phyloP scores from a whole-genome alignment of 2,329 filamentous ascomycete species.

The Leptographium wingfieldii region DNA sequence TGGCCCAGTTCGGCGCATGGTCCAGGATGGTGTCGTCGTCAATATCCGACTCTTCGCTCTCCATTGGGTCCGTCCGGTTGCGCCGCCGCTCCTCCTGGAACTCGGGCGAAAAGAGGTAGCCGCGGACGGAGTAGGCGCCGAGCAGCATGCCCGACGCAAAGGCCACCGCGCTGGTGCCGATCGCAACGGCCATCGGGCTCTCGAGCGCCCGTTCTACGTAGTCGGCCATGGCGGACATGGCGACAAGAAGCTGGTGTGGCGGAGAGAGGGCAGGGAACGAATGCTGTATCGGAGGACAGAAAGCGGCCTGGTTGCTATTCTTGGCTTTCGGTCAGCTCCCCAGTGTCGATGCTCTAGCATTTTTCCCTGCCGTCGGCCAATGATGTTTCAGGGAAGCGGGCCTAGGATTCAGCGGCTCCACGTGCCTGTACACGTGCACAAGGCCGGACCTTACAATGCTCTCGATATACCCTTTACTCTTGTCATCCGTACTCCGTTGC shows the following conservation, averaged over 20 bases:
- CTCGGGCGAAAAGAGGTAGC: slow-evolving; percentile 44
- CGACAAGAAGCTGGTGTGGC: not conserved
- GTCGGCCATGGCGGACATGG: slow-evolving; percentile 2
- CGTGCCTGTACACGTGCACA: not conserved
- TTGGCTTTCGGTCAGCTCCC: no score
- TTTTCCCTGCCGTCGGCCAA: no score
- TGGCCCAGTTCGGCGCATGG: slow-evolving; percentile 56
- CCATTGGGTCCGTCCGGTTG: slow-evolving; percentile 46
- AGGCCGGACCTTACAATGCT: not conserved
- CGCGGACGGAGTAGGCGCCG: slow-evolving; percentile 57
- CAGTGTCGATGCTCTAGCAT: no score
- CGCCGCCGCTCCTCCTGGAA: slow-evolving; percentile 43
- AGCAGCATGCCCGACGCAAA: slow-evolving; percentile 70
- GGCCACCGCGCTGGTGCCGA: slow-evolving; percentile 62
- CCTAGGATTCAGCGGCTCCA: not conserved
- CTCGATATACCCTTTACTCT: not conserved
- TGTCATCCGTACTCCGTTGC: no score
- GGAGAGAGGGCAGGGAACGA: not conserved
- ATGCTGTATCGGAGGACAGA: not conserved
- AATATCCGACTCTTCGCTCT: slow-evolving; percentile 57
- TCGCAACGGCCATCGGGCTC: slow-evolving; percentile 32
- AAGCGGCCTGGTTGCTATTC: not conserved
- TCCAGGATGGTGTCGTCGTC: slow-evolving; percentile 49
- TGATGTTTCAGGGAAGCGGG: no score
- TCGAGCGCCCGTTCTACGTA: not conserved